These are phyloP conservation scores for Dipsacomyces acuminosporus DNA, from an alignment of 371 early-diverging fungal species.

Conservation along the genomic window DNA sequence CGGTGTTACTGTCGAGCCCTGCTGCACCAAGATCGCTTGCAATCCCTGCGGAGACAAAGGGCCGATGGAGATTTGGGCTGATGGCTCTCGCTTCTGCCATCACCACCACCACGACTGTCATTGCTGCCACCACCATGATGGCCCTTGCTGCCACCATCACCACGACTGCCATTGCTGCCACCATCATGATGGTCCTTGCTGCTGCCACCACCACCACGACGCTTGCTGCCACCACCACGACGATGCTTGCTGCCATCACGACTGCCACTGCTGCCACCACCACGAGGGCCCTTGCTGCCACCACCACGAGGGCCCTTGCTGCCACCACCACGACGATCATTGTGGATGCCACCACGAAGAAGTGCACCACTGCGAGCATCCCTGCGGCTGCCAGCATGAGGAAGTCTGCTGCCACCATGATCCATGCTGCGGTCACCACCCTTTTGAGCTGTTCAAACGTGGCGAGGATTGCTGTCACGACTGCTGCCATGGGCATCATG, in stretches of 20 bases:
- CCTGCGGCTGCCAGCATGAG: slow-evolving; percentile 11
- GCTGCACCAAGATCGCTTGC: slow-evolving; percentile 43
- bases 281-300: slow-evolving; percentile 4
- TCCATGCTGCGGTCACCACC: slow-evolving; percentile 11
- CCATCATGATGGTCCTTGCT: slow-evolving; percentile 8
- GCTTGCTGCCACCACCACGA: slow-evolving; percentile 2
- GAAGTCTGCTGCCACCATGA: slow-evolving; percentile 13
- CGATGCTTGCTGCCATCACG: slow-evolving; percentile 3
- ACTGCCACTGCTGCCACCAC: slow-evolving; percentile 4
- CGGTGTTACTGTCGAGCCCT: slow-evolving; percentile 41
- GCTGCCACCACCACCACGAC: slow-evolving; percentile 7
- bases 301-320: neutral
- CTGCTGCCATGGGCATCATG: slow-evolving; percentile 2
- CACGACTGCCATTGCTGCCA: slow-evolving; percentile 10
- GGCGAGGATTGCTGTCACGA: slow-evolving; percentile 10
- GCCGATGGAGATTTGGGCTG: slow-evolving; percentile 24
- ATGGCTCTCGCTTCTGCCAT: slow-evolving; percentile 35
- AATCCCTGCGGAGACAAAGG: slow-evolving; percentile 28
- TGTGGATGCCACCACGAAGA: neutral
- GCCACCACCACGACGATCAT: neutral
- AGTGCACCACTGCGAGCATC: slow-evolving; percentile 3
- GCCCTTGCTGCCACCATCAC: slow-evolving; percentile 8
- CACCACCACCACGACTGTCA: slow-evolving; percentile 20
- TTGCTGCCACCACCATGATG: slow-evolving; percentile 25
- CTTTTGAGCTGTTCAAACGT: slow-evolving; percentile 5